Conservation (phyloP, 495 filamentous ascomycete species). For the Lineolata rhizophorae region DNA sequence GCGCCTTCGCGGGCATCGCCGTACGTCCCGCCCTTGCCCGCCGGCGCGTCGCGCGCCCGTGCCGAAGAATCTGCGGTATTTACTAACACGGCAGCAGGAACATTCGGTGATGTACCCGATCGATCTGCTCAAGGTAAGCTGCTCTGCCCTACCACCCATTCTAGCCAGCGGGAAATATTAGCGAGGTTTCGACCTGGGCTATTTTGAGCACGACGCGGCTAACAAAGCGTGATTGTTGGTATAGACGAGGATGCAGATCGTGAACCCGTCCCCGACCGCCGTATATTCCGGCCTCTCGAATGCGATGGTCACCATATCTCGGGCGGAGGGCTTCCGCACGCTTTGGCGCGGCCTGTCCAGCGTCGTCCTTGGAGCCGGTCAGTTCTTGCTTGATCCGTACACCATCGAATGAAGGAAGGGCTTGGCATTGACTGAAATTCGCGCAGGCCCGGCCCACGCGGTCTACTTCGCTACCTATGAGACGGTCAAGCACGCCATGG, state of each 20-base stretch:
- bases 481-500: constrained; percentile 84
- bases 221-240: constrained; percentile 1
- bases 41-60: constrained; percentile 4
- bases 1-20: constrained; percentile 92
- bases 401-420: too few relatives aligned
- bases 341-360: constrained; percentile 95
- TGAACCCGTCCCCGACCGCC: constrained; percentile 66
- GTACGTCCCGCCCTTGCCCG: constrained; percentile 29
- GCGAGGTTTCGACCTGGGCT: too few relatives aligned
- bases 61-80: too few relatives aligned
- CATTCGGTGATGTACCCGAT: constrained; percentile 98
- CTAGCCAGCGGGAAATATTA: too few relatives aligned
- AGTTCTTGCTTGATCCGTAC: constrained; percentile 12
- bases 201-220: too few relatives aligned
- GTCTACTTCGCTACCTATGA: constrained; percentile 98
- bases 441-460: constrained; percentile 80
- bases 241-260: constrained; percentile 92
- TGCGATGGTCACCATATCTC: constrained; percentile 75
- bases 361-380: constrained; percentile 87
- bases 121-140: constrained; percentile 82
- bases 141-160: constrained; percentile 1
- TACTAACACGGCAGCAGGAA: constrained; percentile 25
- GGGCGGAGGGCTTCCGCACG: constrained; percentile 69
- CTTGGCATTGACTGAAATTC: constrained; percentile 7
- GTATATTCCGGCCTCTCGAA: constrained; percentile 84